Conservation (phyloP, 257 asterid species). For the Nicotiana sylvestris region DNA sequence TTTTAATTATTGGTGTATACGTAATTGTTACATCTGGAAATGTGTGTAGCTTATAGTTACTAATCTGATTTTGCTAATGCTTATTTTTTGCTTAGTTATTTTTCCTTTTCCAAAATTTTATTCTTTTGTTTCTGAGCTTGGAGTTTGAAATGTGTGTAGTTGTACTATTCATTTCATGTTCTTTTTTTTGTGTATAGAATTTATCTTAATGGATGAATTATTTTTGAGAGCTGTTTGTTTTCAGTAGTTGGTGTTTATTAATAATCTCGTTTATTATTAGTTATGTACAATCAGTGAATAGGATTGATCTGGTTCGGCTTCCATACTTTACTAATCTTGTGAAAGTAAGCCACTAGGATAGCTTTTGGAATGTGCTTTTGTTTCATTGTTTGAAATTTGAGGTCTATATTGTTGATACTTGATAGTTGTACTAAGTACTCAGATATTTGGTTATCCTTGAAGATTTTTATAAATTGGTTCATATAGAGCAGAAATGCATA, state of each 20-base stretch:
- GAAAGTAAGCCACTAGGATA: no score
- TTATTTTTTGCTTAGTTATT: neutral
- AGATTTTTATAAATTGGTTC: neutral
- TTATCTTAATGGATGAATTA: neutral
- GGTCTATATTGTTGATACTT: neutral
- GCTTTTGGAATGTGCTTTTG: no score
- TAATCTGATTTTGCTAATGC: neutral
- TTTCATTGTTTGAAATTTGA: neutral
- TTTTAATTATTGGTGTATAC: neutral
- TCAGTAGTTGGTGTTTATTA: no score
- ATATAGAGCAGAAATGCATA: neutral
- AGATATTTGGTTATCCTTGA: neutral
- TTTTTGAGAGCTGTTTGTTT: neutral
- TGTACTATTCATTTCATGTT: neutral
- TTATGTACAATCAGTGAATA: no score
- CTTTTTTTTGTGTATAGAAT: neutral
- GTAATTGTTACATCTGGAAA: neutral
- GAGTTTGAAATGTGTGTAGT: neutral
- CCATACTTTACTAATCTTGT: no score
- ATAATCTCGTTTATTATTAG: no score
- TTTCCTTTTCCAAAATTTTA: neutral
- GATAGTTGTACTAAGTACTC: neutral
- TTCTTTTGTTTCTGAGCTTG: neutral
- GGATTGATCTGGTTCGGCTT: no score
- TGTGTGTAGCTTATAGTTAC: neutral